These are phyloP conservation scores for Delitschia confertaspora DNA, from an alignment of 495 filamentous ascomycete species.

Conservation along the genomic window DNA sequence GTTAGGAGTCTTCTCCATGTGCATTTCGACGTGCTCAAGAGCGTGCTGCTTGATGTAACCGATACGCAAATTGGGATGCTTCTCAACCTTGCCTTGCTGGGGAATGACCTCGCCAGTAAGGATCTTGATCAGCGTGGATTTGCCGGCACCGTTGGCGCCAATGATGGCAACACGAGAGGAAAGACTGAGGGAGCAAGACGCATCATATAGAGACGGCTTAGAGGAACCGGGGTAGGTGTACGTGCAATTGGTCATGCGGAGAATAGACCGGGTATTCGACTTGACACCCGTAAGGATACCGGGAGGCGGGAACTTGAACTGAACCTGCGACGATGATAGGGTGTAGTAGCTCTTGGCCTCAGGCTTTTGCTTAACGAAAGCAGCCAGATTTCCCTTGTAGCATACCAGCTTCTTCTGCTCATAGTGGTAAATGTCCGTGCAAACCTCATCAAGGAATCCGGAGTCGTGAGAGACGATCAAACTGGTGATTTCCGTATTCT, in stretches of 20 bases:
- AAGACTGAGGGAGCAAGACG: constrained; percentile 75
- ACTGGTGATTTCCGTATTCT: constrained; percentile 91
- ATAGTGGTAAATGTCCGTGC: constrained; percentile 99
- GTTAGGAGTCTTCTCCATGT: constrained; percentile 96
- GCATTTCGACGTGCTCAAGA: constrained; percentile 98
- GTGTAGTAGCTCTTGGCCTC: constrained; percentile 99
- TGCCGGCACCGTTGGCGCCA: constrained; percentile 94
- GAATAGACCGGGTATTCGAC: constrained; percentile 83
- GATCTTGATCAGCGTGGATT: constrained; percentile 96
- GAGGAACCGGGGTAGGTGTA: constrained; percentile 81
- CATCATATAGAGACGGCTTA: constrained; percentile 80
- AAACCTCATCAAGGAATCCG: constrained; percentile 90
- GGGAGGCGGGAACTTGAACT: constrained; percentile 96
- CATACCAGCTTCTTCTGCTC: constrained; percentile 92
- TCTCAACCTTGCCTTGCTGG: constrained; percentile 81
- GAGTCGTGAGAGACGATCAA: constrained; percentile 98
- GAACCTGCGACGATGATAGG: constrained; percentile 75
- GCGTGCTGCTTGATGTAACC: constrained; percentile 99
- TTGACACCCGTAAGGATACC: constrained; percentile 94
- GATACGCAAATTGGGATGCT: constrained; percentile 97
- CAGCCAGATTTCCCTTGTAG: constrained; percentile 91
- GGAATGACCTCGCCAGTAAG: constrained; percentile 93
- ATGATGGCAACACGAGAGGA: constrained; percentile 94
- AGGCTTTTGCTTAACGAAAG: constrained; percentile 85
- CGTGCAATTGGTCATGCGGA: constrained; percentile 84